Evolutionary conservation across 2,329 filamentous ascomycete genomes (phyloP).

Genomic region (Trichophyton simii): DNA sequence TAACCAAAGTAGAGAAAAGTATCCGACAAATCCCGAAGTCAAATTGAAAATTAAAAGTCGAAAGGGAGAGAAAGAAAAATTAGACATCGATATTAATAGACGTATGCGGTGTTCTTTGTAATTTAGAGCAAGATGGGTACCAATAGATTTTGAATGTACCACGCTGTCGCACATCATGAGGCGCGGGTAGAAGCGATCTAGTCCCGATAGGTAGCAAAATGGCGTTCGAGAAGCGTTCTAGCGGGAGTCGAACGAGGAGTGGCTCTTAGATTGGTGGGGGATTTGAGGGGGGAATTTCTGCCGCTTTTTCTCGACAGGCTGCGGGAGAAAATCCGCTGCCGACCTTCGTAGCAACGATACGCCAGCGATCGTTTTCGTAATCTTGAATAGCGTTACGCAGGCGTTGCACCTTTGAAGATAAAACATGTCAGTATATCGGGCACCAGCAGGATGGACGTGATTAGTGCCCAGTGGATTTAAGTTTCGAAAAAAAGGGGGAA

Average conservation of each 20-base stretch:
- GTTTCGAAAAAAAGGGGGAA: constrained; percentile 5
- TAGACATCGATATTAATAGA: constrained; percentile 1
- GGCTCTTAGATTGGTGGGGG: not conserved
- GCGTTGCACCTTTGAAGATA: constrained; percentile 23
- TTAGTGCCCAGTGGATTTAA: not conserved
- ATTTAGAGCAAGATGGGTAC: not conserved
- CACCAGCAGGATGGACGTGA: not conserved
- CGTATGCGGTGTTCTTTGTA: not conserved
- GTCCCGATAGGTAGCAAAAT: not conserved
- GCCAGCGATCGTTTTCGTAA: constrained; percentile 62
- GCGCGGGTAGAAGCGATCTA: constrained; percentile 3
- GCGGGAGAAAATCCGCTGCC: constrained; percentile 78
- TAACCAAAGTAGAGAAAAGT: not conserved
- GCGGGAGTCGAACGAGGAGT: not conserved
- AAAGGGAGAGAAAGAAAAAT: not conserved
- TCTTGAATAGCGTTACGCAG: constrained; percentile 30
- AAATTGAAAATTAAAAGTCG: constrained; percentile 1
- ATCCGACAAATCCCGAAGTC: constrained; percentile 1
- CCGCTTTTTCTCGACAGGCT: constrained; percentile 70
- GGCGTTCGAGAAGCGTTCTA: not conserved
- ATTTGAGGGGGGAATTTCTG: constrained; percentile 38
- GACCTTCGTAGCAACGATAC: constrained; percentile 80
- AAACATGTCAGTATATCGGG: constrained; percentile 1
- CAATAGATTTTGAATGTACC: constrained; percentile 2
- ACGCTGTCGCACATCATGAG: constrained; percentile 7